A percentile compares a stretch with the other conserved stretches of the same genome.
Conservation (phyloP, 139 green algal genomes). For the Chlorella sorokiniana region DNA sequence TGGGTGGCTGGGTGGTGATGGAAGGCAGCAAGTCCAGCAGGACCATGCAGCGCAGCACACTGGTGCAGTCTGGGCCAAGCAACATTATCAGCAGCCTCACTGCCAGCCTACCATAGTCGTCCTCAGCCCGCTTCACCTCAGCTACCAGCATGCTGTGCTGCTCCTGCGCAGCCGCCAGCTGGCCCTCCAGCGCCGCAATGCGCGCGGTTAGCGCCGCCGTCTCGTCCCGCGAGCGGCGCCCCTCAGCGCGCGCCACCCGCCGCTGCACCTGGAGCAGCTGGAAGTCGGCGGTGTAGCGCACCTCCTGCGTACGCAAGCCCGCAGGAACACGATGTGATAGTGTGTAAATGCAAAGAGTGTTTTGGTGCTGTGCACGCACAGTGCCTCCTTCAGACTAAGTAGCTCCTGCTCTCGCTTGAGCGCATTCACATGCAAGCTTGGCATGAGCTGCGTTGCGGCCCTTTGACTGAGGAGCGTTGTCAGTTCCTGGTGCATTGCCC, state of each 20-base stretch:
- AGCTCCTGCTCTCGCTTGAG: too few relatives aligned
- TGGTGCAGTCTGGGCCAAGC: background rate
- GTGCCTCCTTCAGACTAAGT: too few relatives aligned
- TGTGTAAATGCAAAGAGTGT: too few relatives aligned
- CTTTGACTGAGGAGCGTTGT: too few relatives aligned
- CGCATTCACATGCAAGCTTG: too few relatives aligned
- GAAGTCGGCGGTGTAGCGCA: conserved; percentile 88
- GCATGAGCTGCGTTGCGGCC: too few relatives aligned
- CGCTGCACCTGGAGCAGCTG: conserved; percentile 84
- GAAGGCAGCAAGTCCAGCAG: background rate
- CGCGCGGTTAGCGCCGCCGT: conserved; percentile 67
- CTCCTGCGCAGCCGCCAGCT: conserved; percentile 61
- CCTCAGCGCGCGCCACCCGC: conserved; percentile 73
- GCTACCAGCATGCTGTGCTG: conserved; percentile 75
- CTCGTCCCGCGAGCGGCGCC: conserved; percentile 82
- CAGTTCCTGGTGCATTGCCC: background rate
- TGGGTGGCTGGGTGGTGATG: background rate
- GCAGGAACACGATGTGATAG: too few relatives aligned
- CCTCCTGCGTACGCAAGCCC: conserved; percentile 63
- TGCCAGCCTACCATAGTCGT: conserved; percentile 63
- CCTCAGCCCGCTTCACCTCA: conserved; percentile 71
- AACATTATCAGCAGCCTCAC: background rate
- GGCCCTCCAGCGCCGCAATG: conserved; percentile 65
- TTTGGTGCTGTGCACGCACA: too few relatives aligned
- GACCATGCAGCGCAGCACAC: background rate